Base-by-base conservation (phyloP, 129 eudicot genomes). In the Artemisia argyi region DNA sequence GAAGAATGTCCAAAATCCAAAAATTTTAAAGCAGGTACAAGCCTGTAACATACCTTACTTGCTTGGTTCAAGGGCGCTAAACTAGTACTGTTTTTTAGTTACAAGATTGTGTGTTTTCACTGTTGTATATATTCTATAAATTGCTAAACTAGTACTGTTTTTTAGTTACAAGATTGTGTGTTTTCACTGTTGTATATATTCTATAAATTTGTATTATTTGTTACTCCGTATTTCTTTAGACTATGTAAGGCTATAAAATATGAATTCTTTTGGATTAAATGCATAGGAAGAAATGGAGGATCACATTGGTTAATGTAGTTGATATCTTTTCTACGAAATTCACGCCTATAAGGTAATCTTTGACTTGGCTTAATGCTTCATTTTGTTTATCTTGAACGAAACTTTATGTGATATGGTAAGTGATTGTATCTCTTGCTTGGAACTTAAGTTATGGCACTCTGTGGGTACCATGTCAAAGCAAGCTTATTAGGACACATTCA, bases 121-220 rank as follows among this genome's bases (percentile, higher is more conserved):
- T 50, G 20, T 20, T 20, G 22, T 20, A 20, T 20, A 20, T 20
- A 20, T 20, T 20, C n/a, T n/a, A n/a, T n/a, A n/a, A n/a, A n/a
- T n/a, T n/a, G 87, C 26, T 83, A 73, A 78, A 9, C 32, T 54
- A 14, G 46, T 50, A 49, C n/a, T 14, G 39, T 44, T 15, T 24
- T 28, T 24, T 50, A 32, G 64, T 22, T 61, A 61, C n/a, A 78
- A 48, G 61, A 69, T 61, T 56, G 28, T 18, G 54, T 18, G 49
- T 70, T 24, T 53, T 11, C 11, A 0, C 11, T 49, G 20, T 8
- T 39, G 14, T 30, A 52, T 70, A 39, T 6, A 16, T 70, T 62
- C 72, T 35, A 14, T 65, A 66, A 55, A 58, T 39, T 42, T 44
- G 46, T 58, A 59, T 59, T 61, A 14, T 61, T 13, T 10, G 5